Percentiles rank a stretch among this genome's conserved stretches.
Conservation (phyloP, 495 filamentous ascomycete species). For the Penicillium cosmopolitanum region DNA sequence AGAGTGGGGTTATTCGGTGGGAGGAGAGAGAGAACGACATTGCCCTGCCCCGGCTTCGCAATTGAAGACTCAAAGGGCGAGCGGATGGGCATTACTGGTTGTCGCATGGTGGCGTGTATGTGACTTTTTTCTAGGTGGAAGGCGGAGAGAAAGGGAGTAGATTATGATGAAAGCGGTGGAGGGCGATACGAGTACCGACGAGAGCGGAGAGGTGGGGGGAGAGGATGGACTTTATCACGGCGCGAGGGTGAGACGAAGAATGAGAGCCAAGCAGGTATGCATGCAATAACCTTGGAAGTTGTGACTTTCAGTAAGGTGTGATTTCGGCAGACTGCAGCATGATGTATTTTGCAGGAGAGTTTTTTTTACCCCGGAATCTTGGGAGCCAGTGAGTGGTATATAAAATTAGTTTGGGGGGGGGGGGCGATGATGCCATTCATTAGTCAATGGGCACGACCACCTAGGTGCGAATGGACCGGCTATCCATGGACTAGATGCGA, state of each 20-base stretch:
- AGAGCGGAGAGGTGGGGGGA: neutral
- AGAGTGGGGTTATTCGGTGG: slow-evolving; percentile 74
- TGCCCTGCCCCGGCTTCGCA: slow-evolving; percentile 75
- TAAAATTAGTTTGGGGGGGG: slow-evolving; percentile 18
- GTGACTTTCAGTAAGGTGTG: slow-evolving; percentile 12
- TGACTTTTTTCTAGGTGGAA: neutral
- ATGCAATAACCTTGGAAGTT: neutral
- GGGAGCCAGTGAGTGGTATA: slow-evolving; percentile 16
- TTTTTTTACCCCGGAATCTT: slow-evolving; percentile 31
- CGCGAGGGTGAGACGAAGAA: slow-evolving; percentile 6
- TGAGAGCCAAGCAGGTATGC: slow-evolving; percentile 21
- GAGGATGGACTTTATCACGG: slow-evolving; percentile 18
- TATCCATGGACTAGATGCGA: slow-evolving; percentile 16
- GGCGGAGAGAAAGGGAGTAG: slow-evolving; percentile 1
- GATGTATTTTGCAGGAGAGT: slow-evolving; percentile 20
- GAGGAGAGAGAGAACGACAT: slow-evolving; percentile 71
- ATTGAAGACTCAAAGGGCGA: slow-evolving; percentile 72
- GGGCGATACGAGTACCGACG: neutral
- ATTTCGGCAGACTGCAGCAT: slow-evolving; percentile 23
- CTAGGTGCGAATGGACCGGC: slow-evolving; percentile 11
- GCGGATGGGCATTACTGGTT: slow-evolving; percentile 43
- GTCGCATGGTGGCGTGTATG: slow-evolving; percentile 28
- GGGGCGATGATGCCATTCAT: slow-evolving; percentile 27
- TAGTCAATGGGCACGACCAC: slow-evolving; percentile 25
- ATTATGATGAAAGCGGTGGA: neutral